phyloP scores from a whole-genome alignment of 768 basidiomycete species.

The Neoboletus brunneissimus region DNA sequence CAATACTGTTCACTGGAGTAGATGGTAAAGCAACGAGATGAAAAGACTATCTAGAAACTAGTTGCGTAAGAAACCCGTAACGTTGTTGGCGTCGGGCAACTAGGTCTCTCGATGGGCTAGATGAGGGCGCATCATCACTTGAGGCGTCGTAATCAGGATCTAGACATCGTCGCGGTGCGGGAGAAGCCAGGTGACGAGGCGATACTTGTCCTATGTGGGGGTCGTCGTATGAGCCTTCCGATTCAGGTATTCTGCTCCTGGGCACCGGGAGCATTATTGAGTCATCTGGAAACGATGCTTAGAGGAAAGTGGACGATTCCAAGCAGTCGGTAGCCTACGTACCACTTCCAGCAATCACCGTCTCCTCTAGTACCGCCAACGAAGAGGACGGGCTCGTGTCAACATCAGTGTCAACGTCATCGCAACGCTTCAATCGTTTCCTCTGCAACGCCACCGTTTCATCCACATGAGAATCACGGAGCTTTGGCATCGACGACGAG shows the following conservation, averaged over 20 bases:
- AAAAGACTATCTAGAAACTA: constrained; percentile 6
- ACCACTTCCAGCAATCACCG: constrained; percentile 36
- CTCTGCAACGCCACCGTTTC: constrained; percentile 5
- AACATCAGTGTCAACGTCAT: constrained; percentile 10
- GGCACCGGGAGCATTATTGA: constrained; percentile 39
- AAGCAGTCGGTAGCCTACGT: constrained; percentile 3
- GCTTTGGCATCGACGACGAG: constrained; percentile 23
- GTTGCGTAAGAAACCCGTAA: constrained; percentile 12
- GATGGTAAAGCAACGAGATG: constrained; percentile 18
- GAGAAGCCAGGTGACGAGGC: constrained; percentile 66
- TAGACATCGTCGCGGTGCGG: constrained; percentile 44
- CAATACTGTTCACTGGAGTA: constrained; percentile 13
- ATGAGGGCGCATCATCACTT: constrained; percentile 48
- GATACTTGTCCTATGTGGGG: constrained; percentile 63
- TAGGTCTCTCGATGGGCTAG: constrained; percentile 48
- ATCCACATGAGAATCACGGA: constrained; percentile 17
- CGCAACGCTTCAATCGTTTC: constrained; percentile 28
- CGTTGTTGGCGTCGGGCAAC: constrained; percentile 41
- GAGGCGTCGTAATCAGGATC: constrained; percentile 36
- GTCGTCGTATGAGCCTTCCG: constrained; percentile 60
- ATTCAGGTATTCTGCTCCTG: neutral
- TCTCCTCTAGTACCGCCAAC: constrained; percentile 24
- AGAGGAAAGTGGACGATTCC: neutral
- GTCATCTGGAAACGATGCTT: constrained; percentile 38
- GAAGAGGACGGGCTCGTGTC: constrained; percentile 14